Evolutionary conservation across 2,329 filamentous ascomycete genomes (phyloP).

Genomic region (Periglandula ipomoeae): DNA sequence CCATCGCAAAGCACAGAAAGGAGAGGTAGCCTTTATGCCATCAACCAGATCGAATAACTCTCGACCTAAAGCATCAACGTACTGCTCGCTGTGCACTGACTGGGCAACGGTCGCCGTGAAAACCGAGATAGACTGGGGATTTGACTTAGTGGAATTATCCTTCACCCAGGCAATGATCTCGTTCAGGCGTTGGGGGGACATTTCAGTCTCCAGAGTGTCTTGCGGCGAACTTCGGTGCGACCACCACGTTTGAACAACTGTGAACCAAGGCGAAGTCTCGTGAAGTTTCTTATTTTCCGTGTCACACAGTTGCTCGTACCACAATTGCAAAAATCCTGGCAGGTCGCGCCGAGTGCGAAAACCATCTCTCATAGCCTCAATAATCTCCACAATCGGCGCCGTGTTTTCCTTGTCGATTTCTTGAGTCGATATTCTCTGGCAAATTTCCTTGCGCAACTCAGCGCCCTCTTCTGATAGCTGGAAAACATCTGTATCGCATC

Average conservation of each 20-base stretch:
- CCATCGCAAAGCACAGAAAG: slow-evolving; percentile 30
- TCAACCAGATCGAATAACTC: slow-evolving; percentile 28
- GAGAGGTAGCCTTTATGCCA: slow-evolving; percentile 19
- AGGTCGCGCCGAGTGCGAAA: slow-evolving; percentile 36
- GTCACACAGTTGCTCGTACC: slow-evolving; percentile 33
- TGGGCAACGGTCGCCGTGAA: slow-evolving; percentile 34
- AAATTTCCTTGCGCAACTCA: slow-evolving; percentile 29
- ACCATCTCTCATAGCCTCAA: slow-evolving; percentile 33
- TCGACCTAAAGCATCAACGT: slow-evolving; percentile 31
- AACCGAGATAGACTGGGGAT: slow-evolving; percentile 27
- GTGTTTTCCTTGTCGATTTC: slow-evolving; percentile 12
- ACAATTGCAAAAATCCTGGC: slow-evolving; percentile 35
- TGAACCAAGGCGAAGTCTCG: slow-evolving; percentile 24
- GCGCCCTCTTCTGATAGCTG: slow-evolving; percentile 29
- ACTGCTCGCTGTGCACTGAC: slow-evolving; percentile 32
- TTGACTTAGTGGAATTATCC: slow-evolving; percentile 21
- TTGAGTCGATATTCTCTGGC: slow-evolving; percentile 23
- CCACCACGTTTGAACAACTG: slow-evolving; percentile 12
- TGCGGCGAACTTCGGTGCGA: slow-evolving; percentile 13
- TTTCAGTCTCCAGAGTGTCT: slow-evolving; percentile 29
- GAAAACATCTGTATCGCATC: slow-evolving; percentile 40
- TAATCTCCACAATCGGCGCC: slow-evolving; percentile 23
- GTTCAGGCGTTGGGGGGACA: slow-evolving; percentile 35
- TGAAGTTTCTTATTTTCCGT: slow-evolving; percentile 21
- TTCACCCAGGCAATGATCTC: slow-evolving; percentile 35